Percentiles rank a stretch among this genome's conserved stretches.
These are phyloP conservation scores for Cladochytrium tenue DNA, from an alignment of 371 early-diverging fungal genomes.

Conservation along the genomic window DNA sequence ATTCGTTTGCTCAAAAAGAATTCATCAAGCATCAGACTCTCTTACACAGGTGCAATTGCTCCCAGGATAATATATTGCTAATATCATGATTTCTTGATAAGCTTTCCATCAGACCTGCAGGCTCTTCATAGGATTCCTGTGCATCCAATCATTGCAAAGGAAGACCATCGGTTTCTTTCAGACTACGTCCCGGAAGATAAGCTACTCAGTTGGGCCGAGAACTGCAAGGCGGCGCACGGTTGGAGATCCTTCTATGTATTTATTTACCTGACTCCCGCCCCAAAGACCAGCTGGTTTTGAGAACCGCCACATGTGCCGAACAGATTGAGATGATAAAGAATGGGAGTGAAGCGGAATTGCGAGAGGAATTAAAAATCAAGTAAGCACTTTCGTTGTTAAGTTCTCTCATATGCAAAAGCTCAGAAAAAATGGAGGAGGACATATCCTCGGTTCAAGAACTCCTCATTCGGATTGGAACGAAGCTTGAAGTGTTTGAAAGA, in stretches of 20 bases:
- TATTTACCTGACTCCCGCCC: not conserved
- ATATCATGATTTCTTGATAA: not conserved
- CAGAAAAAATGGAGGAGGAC: conserved; percentile 18
- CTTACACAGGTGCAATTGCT: conserved; percentile 27
- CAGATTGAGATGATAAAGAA: conserved; percentile 22
- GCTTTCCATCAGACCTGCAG: conserved; percentile 43
- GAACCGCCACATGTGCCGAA: conserved; percentile 20
- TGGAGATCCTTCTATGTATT: not conserved
- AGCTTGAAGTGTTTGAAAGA: conserved; percentile 25
- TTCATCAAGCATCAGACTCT: conserved; percentile 31
- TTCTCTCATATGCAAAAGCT: conserved; percentile 7
- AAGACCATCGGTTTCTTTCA: conserved; percentile 25
- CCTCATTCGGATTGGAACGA: conserved; percentile 20
- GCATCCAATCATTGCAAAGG: conserved; percentile 28
- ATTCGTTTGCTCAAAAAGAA: conserved; percentile 39
- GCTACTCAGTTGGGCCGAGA: conserved; percentile 40
- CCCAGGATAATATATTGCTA: not conserved
- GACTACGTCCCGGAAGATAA: conserved; percentile 45
- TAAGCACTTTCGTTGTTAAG: conserved; percentile 2
- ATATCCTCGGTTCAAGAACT: conserved; percentile 13
- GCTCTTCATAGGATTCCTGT: conserved; percentile 41
- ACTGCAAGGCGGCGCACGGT: conserved; percentile 43
- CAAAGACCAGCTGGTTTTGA: conserved; percentile 34
- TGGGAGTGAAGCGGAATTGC: conserved; percentile 31
- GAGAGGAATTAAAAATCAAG: conserved; percentile 27